Percentiles rank a stretch among this genome's conserved stretches.
These are phyloP conservation scores for Colletotrichum sp. DNA, from an alignment of 2,329 filamentous ascomycete genomes.

Conservation along the genomic window DNA sequence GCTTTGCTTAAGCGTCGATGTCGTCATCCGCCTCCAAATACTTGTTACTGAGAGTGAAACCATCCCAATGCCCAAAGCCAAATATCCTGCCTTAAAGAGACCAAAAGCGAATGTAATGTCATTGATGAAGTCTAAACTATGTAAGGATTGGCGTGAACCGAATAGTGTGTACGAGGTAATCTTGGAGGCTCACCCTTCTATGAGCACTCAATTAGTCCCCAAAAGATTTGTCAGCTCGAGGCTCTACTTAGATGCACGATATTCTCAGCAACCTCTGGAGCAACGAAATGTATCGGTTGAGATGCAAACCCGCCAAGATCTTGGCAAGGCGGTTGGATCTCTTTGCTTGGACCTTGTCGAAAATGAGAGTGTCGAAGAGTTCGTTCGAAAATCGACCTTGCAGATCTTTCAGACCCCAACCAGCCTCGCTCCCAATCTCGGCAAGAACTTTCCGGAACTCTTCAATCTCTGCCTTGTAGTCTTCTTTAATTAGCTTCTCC, in stretches of 20 bases:
- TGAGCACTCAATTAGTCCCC: neutral
- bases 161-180: neutral
- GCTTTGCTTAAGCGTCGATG: neutral
- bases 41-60: neutral
- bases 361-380: conserved; percentile 38
- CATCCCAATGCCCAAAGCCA: neutral
- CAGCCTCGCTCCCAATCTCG: conserved; percentile 41
- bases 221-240: neutral
- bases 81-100: neutral
- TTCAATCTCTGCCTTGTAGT: conserved; percentile 42
- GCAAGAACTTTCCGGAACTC: conserved; percentile 37
- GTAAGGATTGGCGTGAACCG: neutral
- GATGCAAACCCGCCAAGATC: neutral
- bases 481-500: conserved; percentile 38
- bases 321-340: neutral
- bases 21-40: neutral
- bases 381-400: conserved; percentile 45
- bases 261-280: neutral
- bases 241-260: neutral
- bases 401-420: conserved; percentile 43
- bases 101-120: neutral
- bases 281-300: neutral
- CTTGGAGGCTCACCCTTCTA: neutral
- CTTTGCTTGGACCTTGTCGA: neutral
- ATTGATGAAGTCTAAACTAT: neutral